These are phyloP conservation scores for Colletotrichum sp. DNA, from an alignment of 2,329 filamentous ascomycete species.

Conservation along the genomic window DNA sequence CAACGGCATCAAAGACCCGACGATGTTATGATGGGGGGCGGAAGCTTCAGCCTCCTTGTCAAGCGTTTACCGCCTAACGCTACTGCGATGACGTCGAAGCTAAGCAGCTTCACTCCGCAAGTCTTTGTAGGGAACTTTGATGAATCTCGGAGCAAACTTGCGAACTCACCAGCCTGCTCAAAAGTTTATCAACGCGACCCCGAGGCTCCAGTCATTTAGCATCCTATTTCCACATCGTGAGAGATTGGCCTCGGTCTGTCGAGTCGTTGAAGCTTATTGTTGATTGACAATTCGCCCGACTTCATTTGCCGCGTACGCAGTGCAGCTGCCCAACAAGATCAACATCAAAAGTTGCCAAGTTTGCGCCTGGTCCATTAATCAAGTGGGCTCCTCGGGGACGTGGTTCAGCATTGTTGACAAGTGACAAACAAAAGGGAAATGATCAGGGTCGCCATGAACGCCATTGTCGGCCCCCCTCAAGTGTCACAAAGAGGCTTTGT, in stretches of 20 bases:
- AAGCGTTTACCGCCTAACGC: not conserved
- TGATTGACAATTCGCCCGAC: not conserved
- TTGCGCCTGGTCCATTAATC: not conserved
- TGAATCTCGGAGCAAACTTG: not conserved
- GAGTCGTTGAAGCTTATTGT: not conserved
- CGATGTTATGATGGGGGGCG: not conserved
- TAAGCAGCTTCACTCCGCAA: not conserved
- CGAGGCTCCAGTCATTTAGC: not conserved
- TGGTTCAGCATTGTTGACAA: not conserved
- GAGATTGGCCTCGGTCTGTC: not conserved
- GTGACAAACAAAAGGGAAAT: constrained; percentile 1
- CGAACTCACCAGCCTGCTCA: not conserved
- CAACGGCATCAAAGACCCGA: not conserved
- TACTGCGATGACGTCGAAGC: not conserved
- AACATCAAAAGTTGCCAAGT: not conserved
- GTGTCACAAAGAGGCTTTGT: not conserved
- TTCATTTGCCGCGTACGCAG: not conserved
- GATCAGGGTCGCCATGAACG: constrained; percentile 4
- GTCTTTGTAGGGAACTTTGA: not conserved
- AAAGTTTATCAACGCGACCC: not conserved
- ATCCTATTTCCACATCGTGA: not conserved
- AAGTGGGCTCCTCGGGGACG: not conserved
- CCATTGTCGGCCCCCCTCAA: not conserved
- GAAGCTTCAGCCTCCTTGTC: not conserved
- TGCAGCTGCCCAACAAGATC: not conserved